A percentile compares a stretch with the other conserved stretches of the same genome.
phyloP scores from a whole-genome alignment of 495 filamentous ascomycete species.

The Copromyces sp. region DNA sequence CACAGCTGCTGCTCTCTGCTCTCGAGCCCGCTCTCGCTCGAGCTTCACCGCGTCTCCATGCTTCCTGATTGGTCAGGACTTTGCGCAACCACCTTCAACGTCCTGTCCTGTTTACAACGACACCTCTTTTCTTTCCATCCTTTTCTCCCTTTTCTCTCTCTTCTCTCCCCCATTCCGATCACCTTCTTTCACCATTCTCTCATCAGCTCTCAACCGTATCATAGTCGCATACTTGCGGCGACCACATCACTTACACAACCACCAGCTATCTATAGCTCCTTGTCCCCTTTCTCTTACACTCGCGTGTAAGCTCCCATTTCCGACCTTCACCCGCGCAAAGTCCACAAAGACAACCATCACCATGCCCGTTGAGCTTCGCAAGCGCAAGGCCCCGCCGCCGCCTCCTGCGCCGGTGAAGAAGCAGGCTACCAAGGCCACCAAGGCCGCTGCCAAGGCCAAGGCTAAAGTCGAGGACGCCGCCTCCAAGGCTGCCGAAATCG shows the following conservation, averaged over 20 bases:
- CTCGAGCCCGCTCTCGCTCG: constrained; percentile 5
- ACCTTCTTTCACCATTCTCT: constrained; percentile 2
- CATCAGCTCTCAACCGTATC: neutral
- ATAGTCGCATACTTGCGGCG: neutral
- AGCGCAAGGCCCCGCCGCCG: constrained; percentile 59
- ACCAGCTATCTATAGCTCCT: neutral
- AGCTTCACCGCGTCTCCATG: constrained; percentile 3
- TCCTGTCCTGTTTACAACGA: constrained; percentile 25
- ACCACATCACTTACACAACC: neutral
- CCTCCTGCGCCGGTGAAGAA: constrained; percentile 36
- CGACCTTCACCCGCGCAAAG: neutral
- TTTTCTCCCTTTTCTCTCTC: neutral
- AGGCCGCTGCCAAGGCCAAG: constrained; percentile 32
- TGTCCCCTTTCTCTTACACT: neutral
- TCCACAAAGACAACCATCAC: constrained; percentile 2
- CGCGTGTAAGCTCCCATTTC: neutral
- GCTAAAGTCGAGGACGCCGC: constrained; percentile 23
- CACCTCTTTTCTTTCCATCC: constrained; percentile 4
- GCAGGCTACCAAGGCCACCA: constrained; percentile 25
- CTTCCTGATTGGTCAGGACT: constrained; percentile 19
- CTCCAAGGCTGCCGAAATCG: constrained; percentile 23
- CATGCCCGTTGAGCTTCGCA: constrained; percentile 57
- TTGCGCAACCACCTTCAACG: constrained; percentile 26
- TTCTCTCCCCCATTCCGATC: neutral
- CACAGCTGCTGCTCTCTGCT: neutral